These are phyloP conservation scores for Sordariomycetes sp. DNA, from an alignment of 2,329 filamentous ascomycete species.

Conservation along the genomic window DNA sequence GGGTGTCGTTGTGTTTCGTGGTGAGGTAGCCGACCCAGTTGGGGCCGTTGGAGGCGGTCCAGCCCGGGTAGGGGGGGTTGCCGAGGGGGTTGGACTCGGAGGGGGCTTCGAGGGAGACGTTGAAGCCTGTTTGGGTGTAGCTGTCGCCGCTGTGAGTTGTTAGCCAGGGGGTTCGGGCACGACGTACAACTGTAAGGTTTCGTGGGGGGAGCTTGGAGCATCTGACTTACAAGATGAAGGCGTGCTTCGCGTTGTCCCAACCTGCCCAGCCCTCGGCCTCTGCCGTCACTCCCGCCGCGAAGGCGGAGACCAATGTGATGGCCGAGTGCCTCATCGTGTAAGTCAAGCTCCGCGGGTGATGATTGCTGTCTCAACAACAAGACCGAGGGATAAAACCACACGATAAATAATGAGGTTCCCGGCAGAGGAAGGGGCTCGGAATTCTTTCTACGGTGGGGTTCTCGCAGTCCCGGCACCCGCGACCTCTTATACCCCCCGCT, in stretches of 20 bases:
- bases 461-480: no score
- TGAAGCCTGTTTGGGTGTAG: conserved; percentile 35
- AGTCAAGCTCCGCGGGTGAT: no score
- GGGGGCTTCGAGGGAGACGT: conserved; percentile 38
- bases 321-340: no score
- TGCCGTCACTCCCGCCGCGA: background rate
- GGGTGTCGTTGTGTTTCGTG: conserved; percentile 31
- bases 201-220: background rate
- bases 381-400: no score
- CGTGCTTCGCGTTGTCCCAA: conserved; percentile 4
- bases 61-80: conserved; percentile 45
- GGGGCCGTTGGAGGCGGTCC: conserved; percentile 34
- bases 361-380: no score
- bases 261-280: conserved; percentile 1
- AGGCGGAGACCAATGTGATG: no score
- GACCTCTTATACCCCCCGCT: no score
- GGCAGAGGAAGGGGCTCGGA: no score
- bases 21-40: conserved; percentile 43
- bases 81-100: conserved; percentile 46
- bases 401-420: no score
- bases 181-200: background rate
- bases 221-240: conserved; percentile 7
- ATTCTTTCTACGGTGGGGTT: no score
- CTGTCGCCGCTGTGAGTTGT: conserved; percentile 17
- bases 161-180: background rate